These are phyloP conservation scores for Globisporangium barbulae DNA, from an alignment of 352 stramenopile species.

Conservation along the genomic window DNA sequence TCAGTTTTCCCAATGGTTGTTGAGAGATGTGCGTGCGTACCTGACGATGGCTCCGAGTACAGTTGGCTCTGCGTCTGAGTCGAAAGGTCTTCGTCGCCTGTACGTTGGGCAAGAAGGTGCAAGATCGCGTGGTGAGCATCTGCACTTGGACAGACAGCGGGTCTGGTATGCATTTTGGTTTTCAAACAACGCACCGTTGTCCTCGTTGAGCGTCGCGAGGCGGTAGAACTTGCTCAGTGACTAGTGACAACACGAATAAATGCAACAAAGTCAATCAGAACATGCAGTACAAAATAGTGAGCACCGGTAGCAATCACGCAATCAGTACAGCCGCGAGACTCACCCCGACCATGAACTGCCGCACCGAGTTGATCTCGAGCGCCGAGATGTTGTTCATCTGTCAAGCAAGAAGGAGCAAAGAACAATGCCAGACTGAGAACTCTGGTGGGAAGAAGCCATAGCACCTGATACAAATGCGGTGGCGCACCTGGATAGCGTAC, in stretches of 20 bases:
- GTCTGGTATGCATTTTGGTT: not conserved
- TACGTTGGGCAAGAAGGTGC: not conserved
- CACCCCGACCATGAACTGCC: slow-evolving; percentile 85
- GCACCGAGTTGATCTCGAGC: slow-evolving; percentile 86
- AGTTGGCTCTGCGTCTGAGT: slow-evolving; percentile 37
- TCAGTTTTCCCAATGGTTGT: not conserved
- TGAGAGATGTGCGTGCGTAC: slow-evolving; percentile 13
- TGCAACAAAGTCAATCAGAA: not conserved
- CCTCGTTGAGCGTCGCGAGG: slow-evolving; percentile 54
- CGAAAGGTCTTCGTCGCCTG: slow-evolving; percentile 22
- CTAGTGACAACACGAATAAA: slow-evolving; percentile 21
- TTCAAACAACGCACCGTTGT: slow-evolving; percentile 22
- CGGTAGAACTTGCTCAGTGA: slow-evolving; percentile 81
- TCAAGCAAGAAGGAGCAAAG: not conserved
- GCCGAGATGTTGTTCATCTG: slow-evolving; percentile 88
- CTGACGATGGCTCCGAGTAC: slow-evolving; percentile 34
- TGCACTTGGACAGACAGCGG: not conserved
- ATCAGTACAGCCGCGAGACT: not conserved
- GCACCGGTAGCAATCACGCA: not conserved
- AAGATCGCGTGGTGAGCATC: not conserved
- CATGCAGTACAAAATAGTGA: not conserved
- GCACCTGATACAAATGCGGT: not conserved
- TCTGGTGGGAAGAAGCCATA: not conserved
- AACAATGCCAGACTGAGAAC: not conserved
- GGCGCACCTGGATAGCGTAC: slow-evolving; percentile 57